Base-by-base conservation (phyloP, 2,329 filamentous ascomycete species). In the Alternaria dauci region DNA sequence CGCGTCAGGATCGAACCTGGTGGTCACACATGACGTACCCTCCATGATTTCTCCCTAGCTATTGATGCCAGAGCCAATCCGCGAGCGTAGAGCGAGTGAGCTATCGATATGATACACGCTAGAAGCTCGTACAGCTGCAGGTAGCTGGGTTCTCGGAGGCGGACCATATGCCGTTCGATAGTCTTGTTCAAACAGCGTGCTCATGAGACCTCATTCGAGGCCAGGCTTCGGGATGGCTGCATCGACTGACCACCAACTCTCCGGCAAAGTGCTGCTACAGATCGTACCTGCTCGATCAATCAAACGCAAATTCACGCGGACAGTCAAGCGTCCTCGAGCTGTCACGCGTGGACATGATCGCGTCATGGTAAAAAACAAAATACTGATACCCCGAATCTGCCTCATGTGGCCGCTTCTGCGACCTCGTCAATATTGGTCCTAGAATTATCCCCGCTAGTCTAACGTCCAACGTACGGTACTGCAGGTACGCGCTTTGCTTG, bases 401-500 rank as follows among this genome's bases (percentile, higher is more conserved):
- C 5, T 26, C 25, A 50, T 12, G 44, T 26, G 57, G 52, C 57
- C 52, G 26, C 50, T 44, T 56, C 44, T 56, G 57, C 57, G 57
- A 55, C 57, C 57, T 30, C 46, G n/a, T 23, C 34, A 46, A 26
- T 43, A 48, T 34, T 36, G 26, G 25, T 30, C 38, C 20, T 36
- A 47, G 32, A 38, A 12, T 23, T 25, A 43, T 59, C 36, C 36
- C 36, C 9, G 26, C 43, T 55, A 55, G 42, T 28, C 20, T 52
- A 38, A 14, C 25, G 34, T 59, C 41, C 39, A 30, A 32, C 57
- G 43, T 36, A 39, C 20, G n/a, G 11, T 18, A 32, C 52, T 57
- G 50, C 58, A 63, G 61, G 50, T 61, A 61, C 61, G 44, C 50
- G 38, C 50, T 55, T 47, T 42, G 12, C 18, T 12, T 30, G 48